Evolutionary conservation across 2,329 filamentous ascomycete genomes (phyloP), one percentile per base, ranked within the genome.

Genomic region (Fusarium continuum): DNA sequence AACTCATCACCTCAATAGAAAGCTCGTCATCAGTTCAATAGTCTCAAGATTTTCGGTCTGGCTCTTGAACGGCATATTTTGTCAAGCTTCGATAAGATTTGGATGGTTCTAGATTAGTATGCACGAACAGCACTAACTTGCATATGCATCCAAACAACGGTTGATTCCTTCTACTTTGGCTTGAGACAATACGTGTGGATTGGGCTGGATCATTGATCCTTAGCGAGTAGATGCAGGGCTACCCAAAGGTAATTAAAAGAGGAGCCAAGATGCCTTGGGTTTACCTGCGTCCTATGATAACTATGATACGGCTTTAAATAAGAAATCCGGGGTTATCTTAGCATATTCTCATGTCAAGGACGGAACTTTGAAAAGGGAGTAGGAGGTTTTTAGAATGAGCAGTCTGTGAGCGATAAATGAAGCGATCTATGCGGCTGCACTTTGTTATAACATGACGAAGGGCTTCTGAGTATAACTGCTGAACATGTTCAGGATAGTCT

Each of bases 181-280:
- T 55, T 22, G 17, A 43, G 31, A 46, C 46, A 40, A 41, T 47
- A 58, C 60, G 56, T 47, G 47, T 61, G 40, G 26, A 43, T 51
- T 53, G 38, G 32, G 22, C 25, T 26, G 39, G 26, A 28, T 28
- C 16, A 46, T 25, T 20, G 34, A 34, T 43, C 3, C 6, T 52
- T n/a, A 28, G 55, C 49, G 25, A 55, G 14, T 36, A 61, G 19
- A 55, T 60, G 56, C 56, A 60, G 34, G 23, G 55, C 47, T 60
- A 55, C 56, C 56, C 56, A 61, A 60, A 45, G 19, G 19, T 5
- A 38, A 22, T 19, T 25, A 17, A 26, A 29, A 40, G 17, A 20
- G n/a, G 14, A 59, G 23, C 17, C 10, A 55, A 41, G 13, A 9
- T 16, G 47, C 16, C 9, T 60, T 55, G 40, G 56, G 56, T 55